Evolutionary conservation across 2,329 filamentous ascomycete genomes (phyloP).

Genomic region (Diaporthe batatas): DNA sequence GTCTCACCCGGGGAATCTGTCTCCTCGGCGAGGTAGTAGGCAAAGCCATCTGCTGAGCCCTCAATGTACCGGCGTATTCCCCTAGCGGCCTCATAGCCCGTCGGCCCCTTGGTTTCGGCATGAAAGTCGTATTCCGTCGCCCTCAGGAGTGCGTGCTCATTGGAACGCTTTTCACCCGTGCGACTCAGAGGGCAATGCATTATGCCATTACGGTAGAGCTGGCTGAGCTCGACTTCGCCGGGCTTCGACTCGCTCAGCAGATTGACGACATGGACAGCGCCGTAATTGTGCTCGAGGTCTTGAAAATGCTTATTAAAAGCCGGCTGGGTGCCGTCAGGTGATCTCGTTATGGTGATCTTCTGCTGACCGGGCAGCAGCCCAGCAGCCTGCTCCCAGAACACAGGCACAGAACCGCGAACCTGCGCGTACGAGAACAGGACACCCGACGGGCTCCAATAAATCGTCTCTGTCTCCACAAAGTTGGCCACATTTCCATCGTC

Average conservation of each 20-base stretch:
- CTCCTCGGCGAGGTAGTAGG: conserved; percentile 89
- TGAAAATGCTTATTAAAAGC: conserved; percentile 97
- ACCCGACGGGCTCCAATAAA: conserved; percentile 85
- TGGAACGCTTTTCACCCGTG: conserved; percentile 65
- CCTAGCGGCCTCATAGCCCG: conserved; percentile 91
- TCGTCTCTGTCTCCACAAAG: conserved; percentile 97
- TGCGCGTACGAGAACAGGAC: conserved; percentile 94
- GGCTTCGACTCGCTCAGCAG: conserved; percentile 91
- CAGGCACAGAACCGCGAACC: conserved; percentile 89
- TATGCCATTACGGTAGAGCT: conserved; percentile 84
- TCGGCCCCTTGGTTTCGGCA: conserved; percentile 87
- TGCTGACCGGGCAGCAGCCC: conserved; percentile 92
- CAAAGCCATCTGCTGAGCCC: conserved; percentile 85
- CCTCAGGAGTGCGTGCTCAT: conserved; percentile 80
- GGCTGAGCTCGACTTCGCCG: conserved; percentile 86
- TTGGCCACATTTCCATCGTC: conserved; percentile 98
- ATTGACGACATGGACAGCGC: conserved; percentile 92
- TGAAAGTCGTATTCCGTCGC: conserved; percentile 97
- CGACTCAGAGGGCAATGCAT: conserved; percentile 78
- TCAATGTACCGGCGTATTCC: conserved; percentile 85
- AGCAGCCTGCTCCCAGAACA: conserved; percentile 96
- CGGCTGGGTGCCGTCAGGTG: conserved; percentile 89
- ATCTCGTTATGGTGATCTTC: conserved; percentile 92
- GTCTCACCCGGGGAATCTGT: conserved; percentile 62
- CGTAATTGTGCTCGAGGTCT: conserved; percentile 86